Evolutionary conservation across 2,329 filamentous ascomycete species (phyloP).

Genomic region (Fusarium ramigenum): DNA sequence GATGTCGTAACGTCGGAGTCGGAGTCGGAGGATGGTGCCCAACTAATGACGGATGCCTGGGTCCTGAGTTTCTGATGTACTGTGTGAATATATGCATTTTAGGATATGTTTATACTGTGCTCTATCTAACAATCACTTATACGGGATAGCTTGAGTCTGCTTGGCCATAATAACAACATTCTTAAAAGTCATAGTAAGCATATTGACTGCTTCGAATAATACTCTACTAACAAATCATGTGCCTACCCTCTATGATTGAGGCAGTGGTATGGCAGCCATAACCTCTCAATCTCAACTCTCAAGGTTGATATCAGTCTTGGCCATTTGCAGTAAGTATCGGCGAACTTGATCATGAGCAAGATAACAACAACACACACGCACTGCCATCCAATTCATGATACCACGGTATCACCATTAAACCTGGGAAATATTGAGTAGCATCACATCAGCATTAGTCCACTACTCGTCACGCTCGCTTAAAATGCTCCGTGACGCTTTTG

Average conservation of each 20-base stretch:
- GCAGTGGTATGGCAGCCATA: background rate
- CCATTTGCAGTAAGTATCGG: background rate
- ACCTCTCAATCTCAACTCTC: background rate
- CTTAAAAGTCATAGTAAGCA: background rate
- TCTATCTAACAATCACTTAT: background rate
- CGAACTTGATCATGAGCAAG: background rate
- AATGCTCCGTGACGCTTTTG: background rate
- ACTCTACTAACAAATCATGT: background rate
- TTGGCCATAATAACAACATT: background rate
- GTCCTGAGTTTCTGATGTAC: constrained; percentile 4
- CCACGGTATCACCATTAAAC: background rate
- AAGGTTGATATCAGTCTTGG: background rate
- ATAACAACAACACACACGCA: background rate
- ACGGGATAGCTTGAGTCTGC: background rate
- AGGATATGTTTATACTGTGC: background rate
- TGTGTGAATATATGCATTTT: background rate
- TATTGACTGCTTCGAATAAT: background rate
- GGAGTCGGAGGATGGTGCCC: constrained; percentile 19
- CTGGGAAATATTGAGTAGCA: constrained; percentile 2
- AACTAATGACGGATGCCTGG: constrained; percentile 24
- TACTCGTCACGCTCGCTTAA: constrained; percentile 23
- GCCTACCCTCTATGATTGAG: background rate
- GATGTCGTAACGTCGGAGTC: constrained; percentile 23
- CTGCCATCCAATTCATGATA: background rate
- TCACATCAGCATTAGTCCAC: constrained; percentile 22